These are phyloP conservation scores for Cryphonectria naterciae DNA, from an alignment of 2,329 filamentous ascomycete genomes.

Conservation along the genomic window DNA sequence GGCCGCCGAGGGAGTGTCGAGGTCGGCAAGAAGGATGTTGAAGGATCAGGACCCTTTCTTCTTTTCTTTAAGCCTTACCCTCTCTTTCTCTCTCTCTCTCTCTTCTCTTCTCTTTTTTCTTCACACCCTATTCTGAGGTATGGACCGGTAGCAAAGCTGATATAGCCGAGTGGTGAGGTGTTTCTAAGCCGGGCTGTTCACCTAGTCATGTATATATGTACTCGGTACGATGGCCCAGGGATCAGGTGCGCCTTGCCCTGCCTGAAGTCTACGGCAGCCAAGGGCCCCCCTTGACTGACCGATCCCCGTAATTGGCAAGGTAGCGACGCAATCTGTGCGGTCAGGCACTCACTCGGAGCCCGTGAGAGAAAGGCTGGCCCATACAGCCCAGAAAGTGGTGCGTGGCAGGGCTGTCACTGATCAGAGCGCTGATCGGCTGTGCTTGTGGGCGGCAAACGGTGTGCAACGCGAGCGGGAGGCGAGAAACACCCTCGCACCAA, in stretches of 20 bases:
- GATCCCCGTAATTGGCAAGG: neutral
- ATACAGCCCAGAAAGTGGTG: neutral
- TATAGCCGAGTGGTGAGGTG: neutral
- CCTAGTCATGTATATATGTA: conserved; percentile 16
- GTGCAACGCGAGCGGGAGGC: neutral
- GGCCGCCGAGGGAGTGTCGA: neutral
- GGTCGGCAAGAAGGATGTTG: neutral
- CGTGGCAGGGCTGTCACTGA: conserved; percentile 2
- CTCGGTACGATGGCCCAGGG: conserved; percentile 5
- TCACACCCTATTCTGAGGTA: neutral
- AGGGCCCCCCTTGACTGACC: conserved; percentile 3
- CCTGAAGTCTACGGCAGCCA: neutral
- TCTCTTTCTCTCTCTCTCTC: neutral
- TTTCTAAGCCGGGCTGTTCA: neutral
- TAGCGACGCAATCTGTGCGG: conserved; percentile 2
- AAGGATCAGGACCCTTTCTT: neutral
- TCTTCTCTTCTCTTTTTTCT: neutral
- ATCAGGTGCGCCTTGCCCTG: neutral
- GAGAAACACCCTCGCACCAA: neutral
- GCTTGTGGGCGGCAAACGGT: neutral
- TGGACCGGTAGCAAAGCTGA: neutral
- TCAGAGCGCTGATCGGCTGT: conserved; percentile 1
- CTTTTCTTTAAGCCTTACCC: neutral
- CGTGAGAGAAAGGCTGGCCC: neutral
- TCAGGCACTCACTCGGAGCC: neutral